These are phyloP conservation scores for Fraxinus quadrangulata DNA, from an alignment of 257 asterid genomes.

Conservation along the genomic window DNA sequence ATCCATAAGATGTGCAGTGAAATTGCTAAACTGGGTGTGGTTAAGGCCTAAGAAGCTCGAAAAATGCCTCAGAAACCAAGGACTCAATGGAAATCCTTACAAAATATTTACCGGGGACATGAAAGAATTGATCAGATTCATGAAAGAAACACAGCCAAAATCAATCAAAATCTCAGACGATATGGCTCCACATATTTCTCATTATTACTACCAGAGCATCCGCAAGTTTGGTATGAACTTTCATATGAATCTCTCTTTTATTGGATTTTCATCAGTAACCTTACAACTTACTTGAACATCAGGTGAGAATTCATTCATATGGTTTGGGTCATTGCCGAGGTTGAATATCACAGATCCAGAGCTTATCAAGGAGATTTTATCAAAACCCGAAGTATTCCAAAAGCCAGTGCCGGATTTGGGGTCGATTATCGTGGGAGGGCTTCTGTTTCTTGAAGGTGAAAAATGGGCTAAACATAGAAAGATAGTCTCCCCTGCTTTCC, in stretches of 20 bases:
- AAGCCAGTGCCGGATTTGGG: conserved; percentile 28
- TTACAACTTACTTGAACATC: not conserved
- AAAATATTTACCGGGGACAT: conserved; percentile 27
- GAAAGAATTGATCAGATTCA: not conserved
- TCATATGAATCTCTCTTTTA: not conserved
- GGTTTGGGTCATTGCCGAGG: conserved; percentile 36
- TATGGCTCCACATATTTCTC: conserved; percentile 36
- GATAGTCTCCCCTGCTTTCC: conserved; percentile 33
- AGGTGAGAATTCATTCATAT: conserved; percentile 32
- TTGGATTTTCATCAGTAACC: not conserved
- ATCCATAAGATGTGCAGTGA: conserved; percentile 14
- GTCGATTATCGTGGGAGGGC: conserved; percentile 31
- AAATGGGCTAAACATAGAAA: conserved; percentile 37
- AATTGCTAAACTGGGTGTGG: conserved; percentile 32
- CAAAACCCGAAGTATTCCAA: conserved; percentile 18
- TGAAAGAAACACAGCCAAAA: conserved; percentile 11
- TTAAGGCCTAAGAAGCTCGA: conserved; percentile 28
- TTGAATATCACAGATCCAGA: conserved; percentile 25
- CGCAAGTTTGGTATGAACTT: conserved; percentile 33
- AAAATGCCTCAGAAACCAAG: conserved; percentile 27
- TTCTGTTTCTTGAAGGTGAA: conserved; percentile 29
- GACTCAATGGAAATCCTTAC: conserved; percentile 31
- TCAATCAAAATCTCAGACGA: conserved; percentile 39
- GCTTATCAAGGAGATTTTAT: conserved; percentile 30
- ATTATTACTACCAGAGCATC: conserved; percentile 32